Evolutionary conservation across 2,329 filamentous ascomycete genomes (phyloP), one percentile per base, ranked within the genome.

Genomic region (Monilinia fructicola): DNA sequence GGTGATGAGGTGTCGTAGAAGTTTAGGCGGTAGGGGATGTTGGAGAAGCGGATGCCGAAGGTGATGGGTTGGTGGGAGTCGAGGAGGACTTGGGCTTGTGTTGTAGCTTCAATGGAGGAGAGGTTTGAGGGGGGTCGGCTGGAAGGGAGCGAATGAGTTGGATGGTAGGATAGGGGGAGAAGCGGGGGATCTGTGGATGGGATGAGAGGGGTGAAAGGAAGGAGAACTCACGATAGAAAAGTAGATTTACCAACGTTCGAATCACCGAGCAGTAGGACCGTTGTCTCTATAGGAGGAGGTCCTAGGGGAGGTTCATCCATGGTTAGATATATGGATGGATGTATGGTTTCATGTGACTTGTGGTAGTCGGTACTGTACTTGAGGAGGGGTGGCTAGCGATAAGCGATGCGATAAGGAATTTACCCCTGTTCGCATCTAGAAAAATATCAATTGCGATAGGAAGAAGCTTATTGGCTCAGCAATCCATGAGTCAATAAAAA

Each of bases 11-110:
- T 87, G 73, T 88, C 86, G 70, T 82, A 83, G 71, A 88, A 86
- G 73, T 87, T 83, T 69, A 88, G 79, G 35, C 83, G 80, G 72
- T 84, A 85, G 4, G 75, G 70, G 11, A 78, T 76, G 55, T 78
- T 81, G 70, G 79, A 78, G 52, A 81, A 79, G 64, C 77, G 78
- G 66, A 87, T 78, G 66, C 86, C 82, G 71, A 88, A 86, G 50
- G 84, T 76, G 72, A 84, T 88, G 0, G 86, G 86, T 76, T 88
- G 86, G 72, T 88, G 81, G 66, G 81, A 79, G 75, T 88, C 85
- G 67, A 81, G 80, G 67, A 88, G 80, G 21, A 85, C 75, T n/a
- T 78, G 42, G 18, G 54, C 54, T 31, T 48, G 63, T 11, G 26
- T 31, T 4, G 54, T 42, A 23, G 12, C 42, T 12, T 46, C 35